phyloP scores from a whole-genome alignment of 495 filamentous ascomycete genomes.

The Xylaria grammica region DNA sequence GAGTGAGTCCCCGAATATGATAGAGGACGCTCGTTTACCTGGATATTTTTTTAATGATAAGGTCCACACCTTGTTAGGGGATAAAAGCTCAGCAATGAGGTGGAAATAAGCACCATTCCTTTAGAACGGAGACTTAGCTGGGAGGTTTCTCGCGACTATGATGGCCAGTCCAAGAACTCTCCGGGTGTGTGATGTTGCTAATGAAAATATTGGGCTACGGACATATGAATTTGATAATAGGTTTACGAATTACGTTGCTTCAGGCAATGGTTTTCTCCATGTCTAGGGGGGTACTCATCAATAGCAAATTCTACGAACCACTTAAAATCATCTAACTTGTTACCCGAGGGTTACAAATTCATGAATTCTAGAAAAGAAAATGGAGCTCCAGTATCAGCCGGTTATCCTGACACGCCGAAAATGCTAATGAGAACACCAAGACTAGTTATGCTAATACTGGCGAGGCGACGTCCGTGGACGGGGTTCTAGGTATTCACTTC shows the following conservation, averaged over 20 bases:
- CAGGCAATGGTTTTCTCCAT: neutral
- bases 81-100: neutral
- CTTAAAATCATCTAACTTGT: too few species aligned
- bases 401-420: neutral
- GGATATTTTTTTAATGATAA: neutral
- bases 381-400: neutral
- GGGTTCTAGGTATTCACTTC: too few species aligned
- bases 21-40: neutral
- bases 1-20: neutral
- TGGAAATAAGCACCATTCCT: neutral
- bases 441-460: conserved; percentile 1
- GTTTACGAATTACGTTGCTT: neutral
- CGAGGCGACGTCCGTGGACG: neutral
- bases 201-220: neutral
- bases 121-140: too few species aligned
- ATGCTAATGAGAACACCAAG: conserved; percentile 2
- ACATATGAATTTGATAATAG: neutral
- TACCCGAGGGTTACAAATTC: too few species aligned
- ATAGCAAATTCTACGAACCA: too few species aligned
- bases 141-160: too few species aligned
- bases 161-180: too few species aligned
- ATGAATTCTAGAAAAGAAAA: too few species aligned
- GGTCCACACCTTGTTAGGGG: neutral
- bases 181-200: too few species aligned
- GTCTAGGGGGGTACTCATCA: too few species aligned